A percentile compares a stretch with the other conserved stretches of the same genome.
These are phyloP conservation scores for Daedaleopsis sinensis DNA, from an alignment of 768 basidiomycete species.

Conservation along the genomic window DNA sequence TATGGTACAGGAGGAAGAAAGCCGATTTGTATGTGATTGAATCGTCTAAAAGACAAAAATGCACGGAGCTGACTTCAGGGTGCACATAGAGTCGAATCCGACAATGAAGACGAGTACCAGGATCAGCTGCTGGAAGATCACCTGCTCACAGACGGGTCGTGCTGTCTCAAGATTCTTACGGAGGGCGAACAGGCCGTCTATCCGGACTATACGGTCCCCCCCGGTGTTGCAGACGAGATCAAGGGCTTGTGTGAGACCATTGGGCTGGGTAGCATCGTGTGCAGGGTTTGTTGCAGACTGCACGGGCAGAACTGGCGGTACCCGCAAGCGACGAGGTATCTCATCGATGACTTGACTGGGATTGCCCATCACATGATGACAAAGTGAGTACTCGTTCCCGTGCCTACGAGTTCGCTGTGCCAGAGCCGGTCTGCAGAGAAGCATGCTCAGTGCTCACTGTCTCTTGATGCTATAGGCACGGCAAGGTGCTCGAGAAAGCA, in stretches of 20 bases:
- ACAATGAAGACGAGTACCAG: too few relatives aligned
- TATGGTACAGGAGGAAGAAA: background rate
- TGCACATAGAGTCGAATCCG: too few relatives aligned
- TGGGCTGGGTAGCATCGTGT: background rate
- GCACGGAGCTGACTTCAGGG: too few relatives aligned
- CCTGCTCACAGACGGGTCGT: background rate
- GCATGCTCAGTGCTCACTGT: too few relatives aligned
- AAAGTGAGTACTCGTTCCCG: background rate
- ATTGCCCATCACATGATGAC: slow-evolving; percentile 2
- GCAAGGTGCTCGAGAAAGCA: too few relatives aligned
- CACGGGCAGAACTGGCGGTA: too few relatives aligned
- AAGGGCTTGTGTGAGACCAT: background rate
- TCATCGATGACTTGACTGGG: background rate
- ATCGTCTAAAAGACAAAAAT: too few relatives aligned
- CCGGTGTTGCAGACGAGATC: background rate
- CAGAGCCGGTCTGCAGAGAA: too few relatives aligned
- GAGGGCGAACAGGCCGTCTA: background rate
- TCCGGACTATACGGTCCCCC: background rate
- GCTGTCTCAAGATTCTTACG: background rate
- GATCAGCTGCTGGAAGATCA: background rate
- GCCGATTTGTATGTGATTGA: background rate
- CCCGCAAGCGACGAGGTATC: background rate
- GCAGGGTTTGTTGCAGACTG: background rate
- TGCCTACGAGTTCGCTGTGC: too few relatives aligned
- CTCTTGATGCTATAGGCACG: too few relatives aligned